Evolutionary conservation across 345 rosid species (phyloP), one percentile per base, ranked within the genome.

Genomic region (Limnanthes douglasii): DNA sequence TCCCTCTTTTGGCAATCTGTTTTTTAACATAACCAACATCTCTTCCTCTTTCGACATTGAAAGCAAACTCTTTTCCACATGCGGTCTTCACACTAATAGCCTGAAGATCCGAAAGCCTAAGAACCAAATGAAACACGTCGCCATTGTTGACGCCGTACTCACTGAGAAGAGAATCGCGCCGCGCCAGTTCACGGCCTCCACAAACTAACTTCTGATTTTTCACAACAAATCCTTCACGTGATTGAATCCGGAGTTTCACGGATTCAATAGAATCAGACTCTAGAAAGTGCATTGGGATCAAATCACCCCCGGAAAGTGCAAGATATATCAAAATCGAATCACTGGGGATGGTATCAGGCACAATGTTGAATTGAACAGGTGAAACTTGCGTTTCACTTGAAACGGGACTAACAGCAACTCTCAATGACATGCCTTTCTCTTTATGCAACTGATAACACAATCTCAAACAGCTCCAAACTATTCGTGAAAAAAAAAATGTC

Each of bases 201-300:
- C 73, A 82, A 12, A 82, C 76, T 27, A 82, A 51, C 40, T 69
- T 82, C 54, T 82, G 94, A 22, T 74, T 78, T 62, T 60, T 74
- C 5, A 44, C 85, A 1, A 71, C 81, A 40, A 82, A 82, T 0
- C 94, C 90, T 31, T 68, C 66, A 29, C 41, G 69, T 4, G 62
- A 69, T 47, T 82, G 94, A 39, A 82, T 69, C 54, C 61, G 63
- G 1, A 77, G 53, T 65, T 82, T 82, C 35, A 82, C 76, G 8
- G 94, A 69, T 30, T 67, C 72, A 6, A 77, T 77, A 0, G 94
- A 52, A 12, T 82, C 90, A 1, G 79, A 62, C 53, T 50, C 79
- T 26, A 67, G 50, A 15, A 82, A 68, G 10, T 61, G 67, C 70
- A 77, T 45, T 0, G 94, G 85, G 0, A 65, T 57, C n/a, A n/a